Percentiles rank a stretch among this genome's conserved stretches.
phyloP scores from a whole-genome alignment of 768 basidiomycete genomes.

The Zangia roseola region DNA sequence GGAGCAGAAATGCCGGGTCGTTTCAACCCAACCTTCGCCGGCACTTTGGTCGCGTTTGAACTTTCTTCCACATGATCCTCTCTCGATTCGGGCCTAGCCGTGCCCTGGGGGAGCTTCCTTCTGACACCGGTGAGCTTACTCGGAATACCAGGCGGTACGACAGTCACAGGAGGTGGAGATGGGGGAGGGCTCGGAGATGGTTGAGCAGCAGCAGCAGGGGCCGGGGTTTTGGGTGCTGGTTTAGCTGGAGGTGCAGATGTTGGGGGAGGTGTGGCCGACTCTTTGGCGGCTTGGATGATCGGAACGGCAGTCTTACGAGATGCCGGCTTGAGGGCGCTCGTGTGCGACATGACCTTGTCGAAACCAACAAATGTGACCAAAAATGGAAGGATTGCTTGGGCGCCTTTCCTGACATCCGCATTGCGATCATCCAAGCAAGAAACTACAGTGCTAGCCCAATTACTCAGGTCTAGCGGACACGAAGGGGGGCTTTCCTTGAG shows the following conservation, averaged over 20 bases:
- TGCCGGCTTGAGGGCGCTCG: slow-evolving; percentile 86
- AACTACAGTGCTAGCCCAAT: slow-evolving; percentile 65
- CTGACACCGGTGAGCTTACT: slow-evolving; percentile 65
- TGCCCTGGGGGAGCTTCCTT: slow-evolving; percentile 66
- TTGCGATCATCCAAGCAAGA: slow-evolving; percentile 87
- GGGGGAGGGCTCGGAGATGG: slow-evolving; percentile 41
- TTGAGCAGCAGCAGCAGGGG: slow-evolving; percentile 22
- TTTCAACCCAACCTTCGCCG: slow-evolving; percentile 43
- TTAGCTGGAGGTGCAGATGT: slow-evolving; percentile 30
- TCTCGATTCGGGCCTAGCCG: slow-evolving; percentile 45
- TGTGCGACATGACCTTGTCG: slow-evolving; percentile 83
- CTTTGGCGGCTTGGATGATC: slow-evolving; percentile 82
- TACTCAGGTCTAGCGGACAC: slow-evolving; percentile 61
- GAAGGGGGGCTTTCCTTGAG: slow-evolving; percentile 62
- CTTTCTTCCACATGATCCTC: slow-evolving; percentile 38
- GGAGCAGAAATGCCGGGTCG: slow-evolving; percentile 38
- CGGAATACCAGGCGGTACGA: slow-evolving; percentile 26
- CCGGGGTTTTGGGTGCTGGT: slow-evolving; percentile 25
- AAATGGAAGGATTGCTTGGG: slow-evolving; percentile 75
- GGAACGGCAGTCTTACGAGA: slow-evolving; percentile 82
- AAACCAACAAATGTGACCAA: slow-evolving; percentile 76
- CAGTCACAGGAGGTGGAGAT: slow-evolving; percentile 40
- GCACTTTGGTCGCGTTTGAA: slow-evolving; percentile 29
- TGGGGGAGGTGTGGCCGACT: slow-evolving; percentile 35
- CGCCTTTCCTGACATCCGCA: slow-evolving; percentile 88